Base-by-base conservation (phyloP, 768 basidiomycete species). In the Panus rudis region DNA sequence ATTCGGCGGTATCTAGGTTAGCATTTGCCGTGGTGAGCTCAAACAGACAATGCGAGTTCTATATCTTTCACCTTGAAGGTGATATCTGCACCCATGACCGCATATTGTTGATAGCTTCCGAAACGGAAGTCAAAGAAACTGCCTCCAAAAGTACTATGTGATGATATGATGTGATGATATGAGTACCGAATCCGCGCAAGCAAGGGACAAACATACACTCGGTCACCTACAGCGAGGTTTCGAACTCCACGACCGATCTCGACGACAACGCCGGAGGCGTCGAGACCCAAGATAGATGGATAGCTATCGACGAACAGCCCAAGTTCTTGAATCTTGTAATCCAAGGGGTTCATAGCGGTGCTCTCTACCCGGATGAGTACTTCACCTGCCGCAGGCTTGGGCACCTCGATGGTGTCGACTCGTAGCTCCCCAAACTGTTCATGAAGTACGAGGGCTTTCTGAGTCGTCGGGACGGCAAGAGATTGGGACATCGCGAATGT, bases 181-280 rank as follows among this genome's bases (percentile, higher is more conserved):
- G 52, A 53, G 24, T 17, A 8, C 16, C 28, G 28, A 30, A n/a
- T n/a, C n/a, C n/a, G n/a, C n/a, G n/a, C n/a, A n/a, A n/a, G 10
- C 11, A 26, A 13, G 20, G 33, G 4, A 20, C 4, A 2, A 5
- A 39, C 58, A 34, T 52, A 65, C 67, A 73, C 65, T 41, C 54
- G 64, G 50, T 73, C 67, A 26, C 73, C 73, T 19, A 61, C 59
- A 28, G 54, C 55, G 33, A 68, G 65, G 21, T 50, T 48, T 13
- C 43, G 47, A 0, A 71, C 68, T 4, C 59, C 66, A 17, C 62
- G 55, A 12, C 71, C 72, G 20, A 69, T 52, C 7, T 55, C 54
- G 20, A 62, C 61, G 19, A 75, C 66, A 10, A 56, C 49, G 3
- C 72, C 72, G 0, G 70, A 62, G 22, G 24, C 41, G 35, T 56